Evolutionary conservation across 2,329 filamentous ascomycete species (phyloP), one percentile per base, ranked within the genome.

Genomic region (Leptosphaerulina australis): DNA sequence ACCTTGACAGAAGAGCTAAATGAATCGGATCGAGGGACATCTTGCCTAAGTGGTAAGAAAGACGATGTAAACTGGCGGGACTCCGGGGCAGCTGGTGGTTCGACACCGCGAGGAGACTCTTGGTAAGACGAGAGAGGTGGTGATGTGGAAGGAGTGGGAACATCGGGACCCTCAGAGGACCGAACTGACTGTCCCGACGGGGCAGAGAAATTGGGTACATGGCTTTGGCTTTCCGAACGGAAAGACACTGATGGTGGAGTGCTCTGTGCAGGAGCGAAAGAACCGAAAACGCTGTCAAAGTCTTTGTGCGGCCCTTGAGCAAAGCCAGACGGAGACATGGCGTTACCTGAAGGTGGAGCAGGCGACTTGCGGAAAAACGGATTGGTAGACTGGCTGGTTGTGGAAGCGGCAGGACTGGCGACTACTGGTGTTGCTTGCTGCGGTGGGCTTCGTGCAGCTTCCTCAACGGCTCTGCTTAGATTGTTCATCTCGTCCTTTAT

Each of bases 271-370:
- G 74, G 62, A 12, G 76, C 75, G 62, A 85, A 85, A 1, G 87
- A 80, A 2, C 91, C 91, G 72, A 96, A 96, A 34, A 96, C 85
- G 64, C 88, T 91, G 68, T 96, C 90, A 71, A 96, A 95, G 48
- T 72, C 69, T 53, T 72, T 70, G 50, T 70, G 66, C n/a, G 71
- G 67, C 17, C 69, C 68, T 8, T 76, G 68, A n/a, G 44, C 67
- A 53, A 80, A 80, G 2, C 80, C 75, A 34, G 78, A 77, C 20
- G 76, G 77, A 14, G 80, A 77, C 63, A 79, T 75, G 31, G 79
- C 76, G 28, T 76, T 78, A 6, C 83, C 80, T 28, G 77, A 73
- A 6, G 74, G 67, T 20, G 73, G 76, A 9, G 76, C 77, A n/a
- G 78, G 74, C 5, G 79, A 76, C 50, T 80, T 81, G 66, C 91